Conservation (phyloP, 1,139 yeast species). For the Sugiyamaella grinbergsii region DNA sequence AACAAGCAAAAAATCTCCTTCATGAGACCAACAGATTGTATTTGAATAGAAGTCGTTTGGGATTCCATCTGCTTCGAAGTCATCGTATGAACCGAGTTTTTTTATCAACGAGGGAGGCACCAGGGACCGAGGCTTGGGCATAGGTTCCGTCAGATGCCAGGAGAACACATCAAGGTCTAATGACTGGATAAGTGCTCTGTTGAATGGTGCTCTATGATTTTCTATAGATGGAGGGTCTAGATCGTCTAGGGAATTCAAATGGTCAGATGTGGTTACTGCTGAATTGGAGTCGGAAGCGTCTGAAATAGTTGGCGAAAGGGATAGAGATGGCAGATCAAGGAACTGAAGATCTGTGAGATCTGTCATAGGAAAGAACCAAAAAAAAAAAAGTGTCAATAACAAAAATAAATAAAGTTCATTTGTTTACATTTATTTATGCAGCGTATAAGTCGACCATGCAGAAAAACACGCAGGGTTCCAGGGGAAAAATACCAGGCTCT, state of each 20-base stretch:
- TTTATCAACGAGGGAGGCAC: background rate
- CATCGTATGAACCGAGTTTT: background rate
- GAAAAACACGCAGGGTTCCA: too few species aligned
- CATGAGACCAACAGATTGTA: conserved; percentile 11
- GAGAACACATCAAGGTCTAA: background rate
- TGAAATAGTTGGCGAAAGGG: background rate
- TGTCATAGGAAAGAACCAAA: background rate
- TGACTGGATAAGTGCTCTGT: background rate
- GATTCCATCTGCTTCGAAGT: background rate
- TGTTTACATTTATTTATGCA: too few species aligned
- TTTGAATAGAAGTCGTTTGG: conserved; percentile 16
- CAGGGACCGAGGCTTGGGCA: background rate
- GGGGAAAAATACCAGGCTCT: too few species aligned
- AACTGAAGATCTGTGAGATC: background rate
- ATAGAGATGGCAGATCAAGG: background rate
- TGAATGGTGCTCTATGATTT: conserved; percentile 2
- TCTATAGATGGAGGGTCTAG: background rate
- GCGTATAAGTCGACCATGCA: too few species aligned
- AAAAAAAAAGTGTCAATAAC: background rate
- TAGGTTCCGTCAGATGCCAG: background rate
- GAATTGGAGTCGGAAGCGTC: background rate
- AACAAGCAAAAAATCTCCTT: background rate
- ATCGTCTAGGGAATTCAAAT: background rate
- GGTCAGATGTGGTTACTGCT: background rate
- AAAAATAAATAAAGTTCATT: too few species aligned